Evolutionary conservation across 164 flowering plant genomes (phyloP).

Genomic region (Stephania cephalantha): DNA sequence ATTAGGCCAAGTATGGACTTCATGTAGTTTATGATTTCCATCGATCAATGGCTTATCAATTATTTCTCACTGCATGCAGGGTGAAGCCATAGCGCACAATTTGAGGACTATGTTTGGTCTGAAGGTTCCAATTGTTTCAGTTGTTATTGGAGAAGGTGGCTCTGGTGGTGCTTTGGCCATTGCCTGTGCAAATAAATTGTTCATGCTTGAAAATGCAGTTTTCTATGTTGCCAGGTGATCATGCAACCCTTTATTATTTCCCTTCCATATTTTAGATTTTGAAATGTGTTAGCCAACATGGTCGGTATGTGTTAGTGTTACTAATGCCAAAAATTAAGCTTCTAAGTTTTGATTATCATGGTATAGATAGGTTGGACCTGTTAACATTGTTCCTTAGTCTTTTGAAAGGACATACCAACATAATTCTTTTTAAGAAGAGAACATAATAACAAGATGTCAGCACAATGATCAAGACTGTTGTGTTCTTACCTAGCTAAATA

Average conservation of each 20-base stretch:
- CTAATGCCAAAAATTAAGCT: background rate
- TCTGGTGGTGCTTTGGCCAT: conserved; percentile 99
- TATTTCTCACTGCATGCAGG: conserved; percentile 39
- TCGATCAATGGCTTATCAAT: background rate
- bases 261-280: no score
- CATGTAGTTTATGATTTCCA: background rate
- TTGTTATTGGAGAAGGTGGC: conserved; percentile 99
- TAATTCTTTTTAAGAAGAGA: background rate
- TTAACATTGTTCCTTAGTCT: background rate
- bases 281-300: conserved; percentile 1
- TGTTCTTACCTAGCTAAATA: background rate
- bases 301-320: background rate
- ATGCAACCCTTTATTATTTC: conserved; percentile 3
- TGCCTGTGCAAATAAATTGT: conserved; percentile 79
- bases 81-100: conserved; percentile 94
- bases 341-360: background rate
- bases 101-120: conserved; percentile 87
- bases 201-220: conserved; percentile 98
- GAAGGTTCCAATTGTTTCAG: conserved; percentile 83
- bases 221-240: conserved; percentile 96
- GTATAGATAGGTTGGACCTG: background rate
- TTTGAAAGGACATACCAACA: background rate
- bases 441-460: background rate
- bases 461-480: background rate
- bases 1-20: conserved; percentile 71